Evolutionary conservation across 2,329 filamentous ascomycete species (phyloP), one percentile per base, ranked within the genome.

Genomic region (Cladobotryum protrusum): DNA sequence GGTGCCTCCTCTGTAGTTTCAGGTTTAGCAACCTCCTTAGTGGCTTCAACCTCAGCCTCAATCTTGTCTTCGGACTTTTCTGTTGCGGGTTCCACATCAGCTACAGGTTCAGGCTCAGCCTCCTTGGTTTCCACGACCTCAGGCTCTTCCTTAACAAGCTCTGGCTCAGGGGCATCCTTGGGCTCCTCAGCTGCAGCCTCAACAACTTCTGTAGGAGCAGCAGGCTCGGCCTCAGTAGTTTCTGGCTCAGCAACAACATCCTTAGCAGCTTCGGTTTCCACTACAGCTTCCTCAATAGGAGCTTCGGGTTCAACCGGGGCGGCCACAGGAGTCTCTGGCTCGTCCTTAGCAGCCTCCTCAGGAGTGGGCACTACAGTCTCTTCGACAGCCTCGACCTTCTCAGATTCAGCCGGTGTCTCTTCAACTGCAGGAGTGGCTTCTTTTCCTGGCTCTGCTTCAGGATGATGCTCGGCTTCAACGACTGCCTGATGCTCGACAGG

Each of bases 291-390:
- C 8, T 29, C 24, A 2, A 18, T 15, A 37, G 32, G 5, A 29
- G 18, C 29, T 19, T 43, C 37, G 18, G 45, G 24, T 4, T 55
- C 50, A 15, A 45, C 48, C 9, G 42, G 37, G 14, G 48, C 42
- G 5, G 29, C 29, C 18, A 48, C 40, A 29, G 45, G 19, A 11
- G 45, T 35, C 24, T 53, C 50, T 18, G 43, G 19, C 29, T n/a
- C n/a, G n/a, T n/a, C 57, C 40, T 56, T 47, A 33, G 48, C 29
- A 18, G 17, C 36, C n/a, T 32, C 40, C 20, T 47, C 24, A 37
- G 37, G 24, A 11, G n/a, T 18, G 8, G 43, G 40, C 14, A 24
- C 17, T 15, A 6, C 13, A 42, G n/a, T 24, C 18, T 42, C 13
- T 14, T 35, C 29, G 17, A 45, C 43, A 24, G 19, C 42, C 8